Base-by-base conservation (phyloP, 805 yeast species). In the Peterozyma toletana region DNA sequence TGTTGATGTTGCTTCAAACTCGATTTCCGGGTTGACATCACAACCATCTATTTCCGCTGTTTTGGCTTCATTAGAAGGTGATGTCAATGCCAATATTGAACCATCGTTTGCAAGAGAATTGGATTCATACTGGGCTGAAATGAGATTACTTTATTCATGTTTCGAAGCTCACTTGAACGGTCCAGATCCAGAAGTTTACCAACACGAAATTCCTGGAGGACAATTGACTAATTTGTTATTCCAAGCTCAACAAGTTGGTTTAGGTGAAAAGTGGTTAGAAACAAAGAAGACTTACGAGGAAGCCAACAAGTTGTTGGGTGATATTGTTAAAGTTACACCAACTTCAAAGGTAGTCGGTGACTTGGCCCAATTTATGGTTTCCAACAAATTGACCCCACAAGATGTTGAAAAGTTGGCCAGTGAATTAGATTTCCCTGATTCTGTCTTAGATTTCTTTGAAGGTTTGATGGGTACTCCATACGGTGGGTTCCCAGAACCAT, bases 281-380 rank as follows among this genome's bases (percentile, higher is more conserved):
- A 93, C 99, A 41, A 93, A 93, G 77, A 83, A 78, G 63, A 93
- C 96, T 27, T 93, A 93, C 69, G 83, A 83, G 64, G 83, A 81
- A 54, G 99, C 99, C 46, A 93, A 93, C 71, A 67, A 75, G 57
- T 74, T 93, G 50, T 75, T 93, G 51, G 99, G 99, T 50, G 99
- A 93, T 64, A 78, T 93, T 62, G 98, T 93, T 57, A 93, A 93
- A 73, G 99, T 93, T 43, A 93, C 99, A 10, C 99, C 99, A 48
- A 93, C 99, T 18, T 90, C 98, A n/a, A 93, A 93, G 74, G 99
- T 93, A 58, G 99, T 93, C 51, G 99, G 99, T 57, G 99, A 93
- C 62, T 78, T 93, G 68, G 99, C 99, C n/a, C 99, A 93, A 71
- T 93, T 93, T 60, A 93, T 93, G 99, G 99, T 93, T 48, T 79